phyloP scores from a whole-genome alignment of 1,284 basidiomycete genomes.

The Microbotryum violaceum region DNA sequence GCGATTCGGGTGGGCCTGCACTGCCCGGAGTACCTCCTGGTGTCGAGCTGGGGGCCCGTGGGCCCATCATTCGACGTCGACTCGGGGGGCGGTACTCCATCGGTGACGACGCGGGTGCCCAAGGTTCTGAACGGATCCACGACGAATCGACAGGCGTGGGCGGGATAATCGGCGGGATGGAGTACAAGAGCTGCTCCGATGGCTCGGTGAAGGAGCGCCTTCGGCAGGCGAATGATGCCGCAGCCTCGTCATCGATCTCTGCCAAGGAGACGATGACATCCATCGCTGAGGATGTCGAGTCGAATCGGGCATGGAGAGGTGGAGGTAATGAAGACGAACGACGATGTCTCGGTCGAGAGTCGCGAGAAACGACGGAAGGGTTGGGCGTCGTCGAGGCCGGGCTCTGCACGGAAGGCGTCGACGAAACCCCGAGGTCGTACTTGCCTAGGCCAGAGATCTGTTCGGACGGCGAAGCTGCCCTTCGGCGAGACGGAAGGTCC shows the following conservation, averaged over 20 bases:
- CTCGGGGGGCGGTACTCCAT: conserved; percentile 8
- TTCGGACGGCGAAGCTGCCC: neutral
- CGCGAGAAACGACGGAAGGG: neutral
- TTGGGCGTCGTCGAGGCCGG: too few relatives aligned
- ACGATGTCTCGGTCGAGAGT: neutral
- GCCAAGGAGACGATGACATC: neutral
- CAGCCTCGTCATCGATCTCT: conserved; percentile 1
- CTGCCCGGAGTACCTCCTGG: conserved; percentile 6
- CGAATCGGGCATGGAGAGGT: conserved; percentile 2
- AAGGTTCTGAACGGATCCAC: neutral
- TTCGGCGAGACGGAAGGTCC: neutral
- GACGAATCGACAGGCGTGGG: too few relatives aligned
- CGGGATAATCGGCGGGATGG: too few relatives aligned
- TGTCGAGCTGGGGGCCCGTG: conserved; percentile 13
- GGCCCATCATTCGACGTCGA: neutral
- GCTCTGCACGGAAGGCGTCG: neutral
- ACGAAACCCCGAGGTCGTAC: neutral
- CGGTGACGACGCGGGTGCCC: conserved; percentile 10
- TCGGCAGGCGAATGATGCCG: conserved; percentile 1
- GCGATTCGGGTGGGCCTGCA: neutral
- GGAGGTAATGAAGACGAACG: conserved; percentile 17
- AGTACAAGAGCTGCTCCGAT: neutral
- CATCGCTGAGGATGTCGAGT: conserved; percentile 1
- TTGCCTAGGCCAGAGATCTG: neutral
- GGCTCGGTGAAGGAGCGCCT: conserved; percentile 4